These are phyloP conservation scores for Penicillium atrosanguineum DNA, from an alignment of 495 filamentous ascomycete species.

Conservation along the genomic window DNA sequence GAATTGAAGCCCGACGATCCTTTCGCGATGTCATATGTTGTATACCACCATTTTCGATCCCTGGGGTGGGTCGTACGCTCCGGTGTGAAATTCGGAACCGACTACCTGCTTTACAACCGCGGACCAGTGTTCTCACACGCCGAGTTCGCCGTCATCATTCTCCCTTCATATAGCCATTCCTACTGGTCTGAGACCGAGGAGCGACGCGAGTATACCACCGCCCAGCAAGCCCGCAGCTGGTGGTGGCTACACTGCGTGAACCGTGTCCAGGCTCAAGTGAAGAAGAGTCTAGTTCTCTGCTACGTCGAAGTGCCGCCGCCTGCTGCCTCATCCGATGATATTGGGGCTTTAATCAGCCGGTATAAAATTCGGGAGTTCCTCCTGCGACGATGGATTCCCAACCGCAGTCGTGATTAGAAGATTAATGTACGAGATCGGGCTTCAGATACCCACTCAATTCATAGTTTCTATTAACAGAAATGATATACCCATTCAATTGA, in stretches of 20 bases:
- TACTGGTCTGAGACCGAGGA: conserved; percentile 65
- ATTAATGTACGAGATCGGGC: conserved; percentile 12
- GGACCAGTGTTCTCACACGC: conserved; percentile 93
- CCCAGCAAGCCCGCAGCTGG: conserved; percentile 63
- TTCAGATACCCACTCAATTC: conserved; percentile 18
- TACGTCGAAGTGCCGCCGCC: conserved; percentile 92
- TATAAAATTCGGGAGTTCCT: conserved; percentile 83
- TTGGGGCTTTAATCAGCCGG: conserved; percentile 60
- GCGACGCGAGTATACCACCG: conserved; percentile 42
- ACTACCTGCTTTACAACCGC: conserved; percentile 92
- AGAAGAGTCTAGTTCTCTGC: conserved; percentile 80
- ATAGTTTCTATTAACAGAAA: not conserved
- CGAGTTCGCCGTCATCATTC: conserved; percentile 80
- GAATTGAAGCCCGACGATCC: conserved; percentile 66
- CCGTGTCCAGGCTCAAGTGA: conserved; percentile 83
- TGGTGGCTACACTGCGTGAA: conserved; percentile 92
- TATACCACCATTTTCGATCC: conserved; percentile 95
- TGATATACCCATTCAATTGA: not conserved
- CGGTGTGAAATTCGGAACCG: conserved; percentile 91
- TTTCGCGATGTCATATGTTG: conserved; percentile 81
- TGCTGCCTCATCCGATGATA: conserved; percentile 39
- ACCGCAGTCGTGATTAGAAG: conserved; percentile 66
- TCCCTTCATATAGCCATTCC: conserved; percentile 75
- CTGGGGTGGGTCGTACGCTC: conserved; percentile 94
- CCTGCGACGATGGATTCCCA: conserved; percentile 78